A percentile compares a stretch with the other conserved stretches of the same genome.
phyloP scores from a whole-genome alignment of 768 basidiomycete species.

The Boletellus sp. region DNA sequence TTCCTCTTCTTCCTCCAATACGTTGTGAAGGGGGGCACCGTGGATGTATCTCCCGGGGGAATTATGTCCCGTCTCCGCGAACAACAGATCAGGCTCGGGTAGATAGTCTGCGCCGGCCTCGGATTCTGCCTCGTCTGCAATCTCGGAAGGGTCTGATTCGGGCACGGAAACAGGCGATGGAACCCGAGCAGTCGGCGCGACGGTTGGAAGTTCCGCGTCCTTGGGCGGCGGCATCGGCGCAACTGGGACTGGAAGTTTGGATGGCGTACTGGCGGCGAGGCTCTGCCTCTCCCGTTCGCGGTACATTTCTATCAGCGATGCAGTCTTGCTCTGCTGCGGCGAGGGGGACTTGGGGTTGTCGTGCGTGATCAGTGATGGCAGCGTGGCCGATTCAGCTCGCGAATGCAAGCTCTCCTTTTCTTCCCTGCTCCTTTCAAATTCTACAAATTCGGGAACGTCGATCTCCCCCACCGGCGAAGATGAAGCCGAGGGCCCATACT shows the following conservation, averaged over 20 bases:
- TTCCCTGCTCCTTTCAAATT: conserved; percentile 19
- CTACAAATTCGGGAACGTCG: conserved; percentile 29
- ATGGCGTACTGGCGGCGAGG: conserved; percentile 14
- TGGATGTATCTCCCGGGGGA: conserved; percentile 76
- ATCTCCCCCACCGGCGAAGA: conserved; percentile 27
- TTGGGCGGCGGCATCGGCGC: conserved; percentile 11
- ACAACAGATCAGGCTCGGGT: conserved; percentile 33
- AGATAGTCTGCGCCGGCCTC: conserved; percentile 25
- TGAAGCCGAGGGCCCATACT: conserved; percentile 31
- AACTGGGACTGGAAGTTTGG: conserved; percentile 35
- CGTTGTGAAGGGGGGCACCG: conserved; percentile 83
- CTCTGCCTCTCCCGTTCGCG: conserved; percentile 60
- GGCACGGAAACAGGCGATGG: conserved; percentile 15
- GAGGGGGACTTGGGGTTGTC: conserved; percentile 20
- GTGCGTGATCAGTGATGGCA: conserved; percentile 16
- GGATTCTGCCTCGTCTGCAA: conserved; percentile 25
- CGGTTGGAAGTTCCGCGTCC: conserved; percentile 4
- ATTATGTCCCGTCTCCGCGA: conserved; percentile 50
- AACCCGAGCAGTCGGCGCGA: not conserved
- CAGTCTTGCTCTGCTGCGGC: conserved; percentile 53
- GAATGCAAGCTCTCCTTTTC: conserved; percentile 25
- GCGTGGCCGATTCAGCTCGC: conserved; percentile 28
- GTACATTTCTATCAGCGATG: conserved; percentile 83
- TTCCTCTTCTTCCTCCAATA: conserved; percentile 79
- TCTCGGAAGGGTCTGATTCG: conserved; percentile 25